A percentile compares a stretch with the other conserved stretches of the same genome.
Conservation (phyloP, 1,284 basidiomycete genomes). For the Ceratobasidium sp. region DNA sequence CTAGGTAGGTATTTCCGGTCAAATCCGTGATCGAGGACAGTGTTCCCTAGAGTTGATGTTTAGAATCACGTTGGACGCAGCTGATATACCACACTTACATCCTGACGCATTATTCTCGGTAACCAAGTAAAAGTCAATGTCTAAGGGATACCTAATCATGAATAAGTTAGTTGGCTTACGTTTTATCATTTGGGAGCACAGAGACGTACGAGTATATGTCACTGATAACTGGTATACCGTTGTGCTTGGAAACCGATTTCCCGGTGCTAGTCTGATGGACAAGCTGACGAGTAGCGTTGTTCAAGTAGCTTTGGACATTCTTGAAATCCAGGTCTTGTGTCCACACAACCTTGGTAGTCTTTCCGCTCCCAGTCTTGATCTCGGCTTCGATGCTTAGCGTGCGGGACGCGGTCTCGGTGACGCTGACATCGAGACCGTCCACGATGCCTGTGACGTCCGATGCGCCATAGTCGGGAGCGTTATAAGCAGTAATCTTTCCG, state of each 20-base stretch:
- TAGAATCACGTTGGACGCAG: not conserved
- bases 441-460: conserved; percentile 56
- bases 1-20: conserved; percentile 62
- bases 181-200: not conserved
- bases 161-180: not conserved
- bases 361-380: conserved; percentile 64
- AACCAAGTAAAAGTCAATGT: conserved; percentile 61
- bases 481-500: conserved; percentile 66
- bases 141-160: conserved; percentile 54
- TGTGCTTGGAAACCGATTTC: conserved; percentile 63
- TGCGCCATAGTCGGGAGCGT: conserved; percentile 62
- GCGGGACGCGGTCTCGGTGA: conserved; percentile 62
- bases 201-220: conserved; percentile 63
- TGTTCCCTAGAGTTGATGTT: conserved; percentile 39
- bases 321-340: conserved; percentile 60
- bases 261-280: conserved; percentile 67
- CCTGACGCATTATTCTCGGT: conserved; percentile 55
- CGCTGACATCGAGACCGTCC: conserved; percentile 52
- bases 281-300: conserved; percentile 60
- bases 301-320: conserved; percentile 62
- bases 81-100: conserved; percentile 54
- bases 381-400: conserved; percentile 63
- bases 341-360: conserved; percentile 60
- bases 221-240: conserved; percentile 58
- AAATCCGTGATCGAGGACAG: conserved; percentile 71